These are phyloP conservation scores for Skeletonema grethae DNA, from an alignment of 108 stramenopile genomes.

Conservation along the genomic window DNA sequence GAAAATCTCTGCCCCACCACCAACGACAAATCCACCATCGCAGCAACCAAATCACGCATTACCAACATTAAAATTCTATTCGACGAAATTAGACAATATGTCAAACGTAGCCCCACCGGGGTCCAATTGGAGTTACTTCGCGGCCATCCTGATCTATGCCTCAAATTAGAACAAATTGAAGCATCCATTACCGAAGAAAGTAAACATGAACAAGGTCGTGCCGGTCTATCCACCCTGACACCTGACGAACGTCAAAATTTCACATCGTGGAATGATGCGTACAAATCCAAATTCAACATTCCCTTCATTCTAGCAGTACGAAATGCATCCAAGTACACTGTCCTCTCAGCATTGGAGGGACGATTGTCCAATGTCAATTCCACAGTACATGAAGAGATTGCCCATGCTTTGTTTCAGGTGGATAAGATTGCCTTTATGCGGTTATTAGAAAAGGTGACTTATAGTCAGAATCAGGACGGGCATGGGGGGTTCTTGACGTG, in stretches of 20 bases:
- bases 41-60: slow-evolving; percentile 30
- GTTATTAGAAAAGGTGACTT: slow-evolving; percentile 61
- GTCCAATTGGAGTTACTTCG: slow-evolving; percentile 66
- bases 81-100: slow-evolving; percentile 59
- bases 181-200: slow-evolving; percentile 58
- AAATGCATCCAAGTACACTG: slow-evolving; percentile 83
- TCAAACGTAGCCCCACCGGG: slow-evolving; percentile 50
- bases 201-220: slow-evolving; percentile 78
- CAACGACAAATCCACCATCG: slow-evolving; percentile 15
- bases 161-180: slow-evolving; percentile 20
- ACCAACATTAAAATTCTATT: slow-evolving; percentile 62
- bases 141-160: slow-evolving; percentile 72
- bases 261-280: slow-evolving; percentile 55
- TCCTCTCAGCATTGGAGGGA: slow-evolving; percentile 73
- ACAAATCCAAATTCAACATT: slow-evolving; percentile 71
- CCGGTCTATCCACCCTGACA: slow-evolving; percentile 74
- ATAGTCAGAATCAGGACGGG: slow-evolving; percentile 32
- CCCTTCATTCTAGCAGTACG: slow-evolving; percentile 90
- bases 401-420: slow-evolving; percentile 72
- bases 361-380: slow-evolving; percentile 41
- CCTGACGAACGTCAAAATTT: slow-evolving; percentile 63
- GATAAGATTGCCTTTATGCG: slow-evolving; percentile 95
- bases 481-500: slow-evolving; percentile 85
- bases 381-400: slow-evolving; percentile 61
- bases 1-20: slow-evolving; percentile 15